These are phyloP conservation scores for Lepidium africanum DNA, from an alignment of 345 rosid genomes.

Conservation along the genomic window DNA sequence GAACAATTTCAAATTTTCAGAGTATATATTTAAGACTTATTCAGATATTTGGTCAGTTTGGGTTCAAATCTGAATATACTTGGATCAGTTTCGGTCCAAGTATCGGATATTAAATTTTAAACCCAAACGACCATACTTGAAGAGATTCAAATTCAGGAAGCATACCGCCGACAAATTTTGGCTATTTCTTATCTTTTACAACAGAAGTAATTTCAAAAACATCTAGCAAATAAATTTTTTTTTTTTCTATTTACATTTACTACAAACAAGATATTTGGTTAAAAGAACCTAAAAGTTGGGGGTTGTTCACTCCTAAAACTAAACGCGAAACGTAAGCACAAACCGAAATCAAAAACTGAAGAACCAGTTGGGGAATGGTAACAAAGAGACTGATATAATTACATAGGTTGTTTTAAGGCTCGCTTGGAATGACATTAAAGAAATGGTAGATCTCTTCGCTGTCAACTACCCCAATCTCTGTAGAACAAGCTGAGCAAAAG, in stretches of 20 bases:
- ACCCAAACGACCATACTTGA: too few relatives aligned
- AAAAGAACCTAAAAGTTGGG: not conserved
- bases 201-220: too few relatives aligned
- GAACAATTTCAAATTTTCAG: too few relatives aligned
- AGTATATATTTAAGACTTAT: too few relatives aligned
- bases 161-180: too few relatives aligned
- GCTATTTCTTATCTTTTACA: too few relatives aligned
- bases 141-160: too few relatives aligned
- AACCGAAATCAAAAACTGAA: not conserved
- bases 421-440: conserved; percentile 72
- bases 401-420: conserved; percentile 25
- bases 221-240: too few relatives aligned
- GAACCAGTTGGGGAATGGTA: not conserved
- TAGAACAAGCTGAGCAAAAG: conserved; percentile 54
- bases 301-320: not conserved
- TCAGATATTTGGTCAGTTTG: too few relatives aligned
- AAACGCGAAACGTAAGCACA: not conserved
- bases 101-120: too few relatives aligned
- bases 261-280: not conserved
- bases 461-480: conserved; percentile 59
- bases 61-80: too few relatives aligned
- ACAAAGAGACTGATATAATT: not conserved
- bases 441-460: conserved; percentile 75
- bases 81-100: too few relatives aligned
- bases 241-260: not conserved